Conservation (phyloP, 257 asterid genomes). For the Penstemon newberryi region DNA sequence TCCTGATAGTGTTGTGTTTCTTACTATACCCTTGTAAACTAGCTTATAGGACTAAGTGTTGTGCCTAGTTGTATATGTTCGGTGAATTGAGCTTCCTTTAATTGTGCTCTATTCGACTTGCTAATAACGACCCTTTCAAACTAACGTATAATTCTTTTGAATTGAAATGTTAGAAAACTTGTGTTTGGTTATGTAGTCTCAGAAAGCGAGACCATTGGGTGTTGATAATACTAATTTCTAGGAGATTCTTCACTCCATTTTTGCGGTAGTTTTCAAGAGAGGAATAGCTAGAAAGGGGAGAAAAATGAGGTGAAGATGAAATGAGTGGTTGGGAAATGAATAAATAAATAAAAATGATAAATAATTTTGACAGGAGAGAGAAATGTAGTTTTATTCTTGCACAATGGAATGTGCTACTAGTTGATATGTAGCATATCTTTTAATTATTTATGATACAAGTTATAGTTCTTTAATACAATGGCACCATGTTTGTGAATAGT, state of each 20-base stretch:
- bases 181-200: background rate
- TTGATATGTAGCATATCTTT: too few relatives aligned
- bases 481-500: too few relatives aligned
- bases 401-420: too few relatives aligned
- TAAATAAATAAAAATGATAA: too few relatives aligned
- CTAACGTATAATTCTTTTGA: background rate
- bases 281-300: too few relatives aligned
- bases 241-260: background rate
- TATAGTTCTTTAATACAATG: too few relatives aligned
- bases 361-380: too few relatives aligned
- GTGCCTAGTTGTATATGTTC: background rate
- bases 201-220: background rate
- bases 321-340: too few relatives aligned
- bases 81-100: background rate
- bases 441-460: too few relatives aligned
- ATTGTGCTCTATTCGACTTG: background rate
- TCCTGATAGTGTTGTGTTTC: background rate
- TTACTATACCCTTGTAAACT: background rate
- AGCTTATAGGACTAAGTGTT: background rate
- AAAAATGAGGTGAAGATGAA: too few relatives aligned
- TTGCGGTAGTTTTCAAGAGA: too few relatives aligned
- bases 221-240: background rate
- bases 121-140: background rate
- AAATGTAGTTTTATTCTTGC: too few relatives aligned
- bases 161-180: background rate